phyloP scores from a whole-genome alignment of 305 asterid genomes.

The Rubia occidens region DNA sequence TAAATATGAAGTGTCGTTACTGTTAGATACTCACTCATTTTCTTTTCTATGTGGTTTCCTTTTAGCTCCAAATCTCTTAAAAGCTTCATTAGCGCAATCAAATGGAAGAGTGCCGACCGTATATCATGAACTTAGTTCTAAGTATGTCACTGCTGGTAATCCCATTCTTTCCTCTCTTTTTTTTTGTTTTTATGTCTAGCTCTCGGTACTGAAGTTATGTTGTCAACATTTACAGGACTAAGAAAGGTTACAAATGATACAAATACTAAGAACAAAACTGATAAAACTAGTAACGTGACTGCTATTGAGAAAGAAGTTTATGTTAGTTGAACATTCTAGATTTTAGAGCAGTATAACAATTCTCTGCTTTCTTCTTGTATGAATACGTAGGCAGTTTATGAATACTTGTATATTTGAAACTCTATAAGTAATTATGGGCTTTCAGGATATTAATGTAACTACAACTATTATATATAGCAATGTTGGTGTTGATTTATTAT shows the following conservation, averaged over 20 bases:
- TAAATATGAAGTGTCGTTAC: too few relatives aligned
- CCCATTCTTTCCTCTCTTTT: constrained; percentile 12
- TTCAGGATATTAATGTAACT: too few relatives aligned
- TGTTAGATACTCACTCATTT: too few relatives aligned
- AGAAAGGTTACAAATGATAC: constrained; percentile 85
- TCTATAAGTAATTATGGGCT: too few relatives aligned
- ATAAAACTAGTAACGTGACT: constrained; percentile 58
- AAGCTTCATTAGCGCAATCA: too few relatives aligned
- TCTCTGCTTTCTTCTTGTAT: too few relatives aligned
- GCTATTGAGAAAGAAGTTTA: constrained; percentile 50
- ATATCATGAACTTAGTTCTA: constrained; percentile 74
- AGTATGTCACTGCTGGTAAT: constrained; percentile 68
- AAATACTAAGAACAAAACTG: constrained; percentile 88
- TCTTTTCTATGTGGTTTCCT: too few relatives aligned
- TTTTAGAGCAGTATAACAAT: too few relatives aligned
- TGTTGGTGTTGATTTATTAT: too few relatives aligned
- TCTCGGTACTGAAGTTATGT: constrained; percentile 8
- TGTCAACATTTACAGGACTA: constrained; percentile 42
- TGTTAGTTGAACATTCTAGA: constrained; percentile 31
- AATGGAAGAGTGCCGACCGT: constrained; percentile 16
- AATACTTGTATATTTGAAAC: too few relatives aligned
- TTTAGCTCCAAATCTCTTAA: constrained; percentile 21
- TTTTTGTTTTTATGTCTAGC: constrained; percentile 2
- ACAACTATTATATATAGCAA: too few relatives aligned
- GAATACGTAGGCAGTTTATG: too few relatives aligned